A percentile compares a stretch with the other conserved stretches of the same genome.
Conservation (phyloP, 257 asterid species). For the Fraxinus anomala region DNA sequence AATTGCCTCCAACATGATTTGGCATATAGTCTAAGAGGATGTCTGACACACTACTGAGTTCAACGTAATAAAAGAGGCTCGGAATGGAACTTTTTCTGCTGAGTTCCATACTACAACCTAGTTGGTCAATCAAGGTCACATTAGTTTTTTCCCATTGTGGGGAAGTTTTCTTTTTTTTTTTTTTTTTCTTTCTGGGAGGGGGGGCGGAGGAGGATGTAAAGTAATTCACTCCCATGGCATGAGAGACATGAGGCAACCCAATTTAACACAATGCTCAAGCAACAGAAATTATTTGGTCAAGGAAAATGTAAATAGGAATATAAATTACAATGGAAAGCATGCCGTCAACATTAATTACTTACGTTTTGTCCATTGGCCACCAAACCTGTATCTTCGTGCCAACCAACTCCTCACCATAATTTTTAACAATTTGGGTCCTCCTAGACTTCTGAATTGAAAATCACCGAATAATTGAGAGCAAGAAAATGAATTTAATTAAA, state of each 20-base stretch:
- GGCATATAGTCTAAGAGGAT: not conserved
- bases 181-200: not conserved
- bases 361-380: slow-evolving; percentile 63
- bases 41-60: not conserved
- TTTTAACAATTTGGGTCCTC: slow-evolving; percentile 19
- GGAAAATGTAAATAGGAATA: slow-evolving; percentile 4
- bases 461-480: not conserved
- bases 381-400: slow-evolving; percentile 48
- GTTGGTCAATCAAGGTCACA: not conserved
- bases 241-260: slow-evolving; percentile 15
- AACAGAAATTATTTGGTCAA: not conserved
- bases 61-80: not conserved
- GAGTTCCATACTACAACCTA: slow-evolving; percentile 5
- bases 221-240: not conserved
- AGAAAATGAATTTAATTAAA: not conserved
- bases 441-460: slow-evolving; percentile 35
- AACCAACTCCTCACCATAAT: slow-evolving; percentile 36
- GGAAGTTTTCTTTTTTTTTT: not conserved
- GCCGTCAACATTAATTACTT: slow-evolving; percentile 27
- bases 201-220: not conserved
- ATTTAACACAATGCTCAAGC: slow-evolving; percentile 1
- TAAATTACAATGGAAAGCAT: slow-evolving; percentile 9
- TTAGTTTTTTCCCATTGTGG: not conserved
- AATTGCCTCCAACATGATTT: not conserved
- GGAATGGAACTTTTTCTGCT: not conserved